A percentile compares a stretch with the other conserved stretches of the same genome.
These are phyloP conservation scores for Kwoniella newhampshirensis DNA, from an alignment of 768 basidiomycete species.

Conservation along the genomic window DNA sequence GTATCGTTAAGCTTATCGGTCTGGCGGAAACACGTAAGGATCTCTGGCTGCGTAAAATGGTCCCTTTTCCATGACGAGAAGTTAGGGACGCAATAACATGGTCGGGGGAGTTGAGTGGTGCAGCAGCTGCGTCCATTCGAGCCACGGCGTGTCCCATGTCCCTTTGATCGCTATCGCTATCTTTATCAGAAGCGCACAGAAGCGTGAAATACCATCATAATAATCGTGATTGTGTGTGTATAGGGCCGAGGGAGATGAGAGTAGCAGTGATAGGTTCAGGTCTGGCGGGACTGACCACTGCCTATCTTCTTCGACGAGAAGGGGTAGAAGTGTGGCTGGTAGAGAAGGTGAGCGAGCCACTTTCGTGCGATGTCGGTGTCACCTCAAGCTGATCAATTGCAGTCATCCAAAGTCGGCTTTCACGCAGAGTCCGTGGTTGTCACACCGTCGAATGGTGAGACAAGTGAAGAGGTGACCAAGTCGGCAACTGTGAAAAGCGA, in stretches of 20 bases:
- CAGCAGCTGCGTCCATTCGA: no score
- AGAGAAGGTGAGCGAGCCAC: conserved; percentile 63
- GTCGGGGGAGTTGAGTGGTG: no score
- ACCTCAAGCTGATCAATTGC: background rate
- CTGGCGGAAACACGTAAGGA: no score
- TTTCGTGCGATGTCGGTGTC: background rate
- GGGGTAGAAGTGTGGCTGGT: conserved; percentile 69
- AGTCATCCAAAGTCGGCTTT: conserved; percentile 67
- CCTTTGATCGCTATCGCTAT: no score
- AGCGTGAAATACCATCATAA: no score
- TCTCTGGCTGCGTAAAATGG: no score
- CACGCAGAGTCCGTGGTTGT: conserved; percentile 59
- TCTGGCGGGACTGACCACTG: conserved; percentile 70
- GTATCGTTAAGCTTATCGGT: no score
- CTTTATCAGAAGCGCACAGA: no score
- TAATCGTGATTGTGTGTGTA: no score
- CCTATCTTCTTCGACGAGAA: conserved; percentile 61
- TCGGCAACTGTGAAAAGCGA: conserved; percentile 14
- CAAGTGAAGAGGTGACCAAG: conserved; percentile 4
- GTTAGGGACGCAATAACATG: no score
- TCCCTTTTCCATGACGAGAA: no score
- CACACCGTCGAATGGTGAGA: conserved; percentile 15
- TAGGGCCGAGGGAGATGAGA: conserved; percentile 6
- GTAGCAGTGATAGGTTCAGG: conserved; percentile 73
- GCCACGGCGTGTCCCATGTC: no score